Percentiles rank a stretch among this genome's conserved stretches.
Conservation (phyloP, 257 asterid species). For the Anisodus acutangulus region DNA sequence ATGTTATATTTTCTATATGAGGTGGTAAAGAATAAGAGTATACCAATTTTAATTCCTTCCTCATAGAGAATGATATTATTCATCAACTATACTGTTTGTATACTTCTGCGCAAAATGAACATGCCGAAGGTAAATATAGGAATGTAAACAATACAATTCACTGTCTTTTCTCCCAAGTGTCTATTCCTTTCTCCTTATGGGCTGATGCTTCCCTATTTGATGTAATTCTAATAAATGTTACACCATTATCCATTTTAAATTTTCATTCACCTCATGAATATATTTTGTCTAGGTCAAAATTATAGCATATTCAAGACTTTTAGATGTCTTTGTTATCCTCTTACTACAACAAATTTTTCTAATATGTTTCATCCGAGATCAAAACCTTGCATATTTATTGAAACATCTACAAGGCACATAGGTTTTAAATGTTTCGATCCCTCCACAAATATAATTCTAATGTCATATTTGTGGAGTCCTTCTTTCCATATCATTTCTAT, state of each 20-base stretch:
- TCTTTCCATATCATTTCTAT: neutral
- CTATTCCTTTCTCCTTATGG: too few relatives aligned
- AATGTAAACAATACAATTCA: too few relatives aligned
- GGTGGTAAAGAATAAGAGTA: too few relatives aligned
- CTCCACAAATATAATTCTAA: neutral
- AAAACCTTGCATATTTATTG: neutral
- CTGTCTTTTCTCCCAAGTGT: too few relatives aligned
- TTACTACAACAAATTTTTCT: too few relatives aligned
- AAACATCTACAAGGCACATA: neutral
- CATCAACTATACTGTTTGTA: too few relatives aligned
- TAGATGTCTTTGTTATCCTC: neutral
- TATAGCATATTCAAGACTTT: neutral
- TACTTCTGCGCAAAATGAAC: too few relatives aligned
- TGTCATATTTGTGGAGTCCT: constrained; percentile 1
- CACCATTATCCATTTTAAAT: neutral
- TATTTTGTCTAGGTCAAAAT: neutral
- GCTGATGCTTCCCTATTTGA: too few relatives aligned
- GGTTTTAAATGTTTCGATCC: neutral
- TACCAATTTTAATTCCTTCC: too few relatives aligned
- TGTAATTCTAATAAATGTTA: neutral
- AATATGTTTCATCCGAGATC: neutral
- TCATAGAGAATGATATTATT: too few relatives aligned
- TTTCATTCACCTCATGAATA: neutral
- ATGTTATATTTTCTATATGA: too few relatives aligned
- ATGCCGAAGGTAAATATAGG: neutral